These are phyloP conservation scores for Limtongia smithiae DNA, from an alignment of 805 yeast genomes.

Conservation along the genomic window DNA sequence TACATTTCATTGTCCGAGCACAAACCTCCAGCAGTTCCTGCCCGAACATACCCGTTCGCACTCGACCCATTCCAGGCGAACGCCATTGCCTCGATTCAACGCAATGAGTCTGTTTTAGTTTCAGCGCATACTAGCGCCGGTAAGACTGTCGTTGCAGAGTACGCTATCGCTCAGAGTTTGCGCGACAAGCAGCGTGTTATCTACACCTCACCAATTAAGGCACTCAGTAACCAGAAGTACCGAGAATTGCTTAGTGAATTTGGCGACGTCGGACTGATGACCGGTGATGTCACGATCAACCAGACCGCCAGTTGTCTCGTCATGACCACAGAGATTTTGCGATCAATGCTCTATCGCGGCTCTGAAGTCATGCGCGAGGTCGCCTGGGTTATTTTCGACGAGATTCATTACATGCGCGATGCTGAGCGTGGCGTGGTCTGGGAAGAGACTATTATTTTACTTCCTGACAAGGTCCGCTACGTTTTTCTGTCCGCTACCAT, in stretches of 20 bases:
- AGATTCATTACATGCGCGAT: constrained; percentile 98
- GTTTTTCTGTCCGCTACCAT: constrained; percentile 53
- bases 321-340: constrained; percentile 96
- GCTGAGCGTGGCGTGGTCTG: constrained; percentile 98
- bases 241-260: constrained; percentile 89
- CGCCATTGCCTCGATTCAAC: constrained; percentile 90
- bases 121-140: constrained; percentile 98
- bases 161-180: constrained; percentile 93
- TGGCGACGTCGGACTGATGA: constrained; percentile 97
- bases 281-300: constrained; percentile 97
- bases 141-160: constrained; percentile 95
- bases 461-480: constrained; percentile 94
- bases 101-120: constrained; percentile 90
- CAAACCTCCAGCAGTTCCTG: constrained; percentile 65
- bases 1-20: constrained; percentile 88
- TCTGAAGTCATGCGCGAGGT: constrained; percentile 98
- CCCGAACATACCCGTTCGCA: constrained; percentile 85
- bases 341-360: constrained; percentile 96
- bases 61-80: constrained; percentile 98
- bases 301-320: constrained; percentile 98
- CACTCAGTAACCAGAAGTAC: constrained; percentile 89
- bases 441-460: constrained; percentile 95
- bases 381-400: constrained; percentile 98
- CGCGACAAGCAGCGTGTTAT: constrained; percentile 89
- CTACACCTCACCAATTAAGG: constrained; percentile 93